Evolutionary conservation across 129 eudicot genomes (phyloP).

Genomic region (Flaveria bidentis): DNA sequence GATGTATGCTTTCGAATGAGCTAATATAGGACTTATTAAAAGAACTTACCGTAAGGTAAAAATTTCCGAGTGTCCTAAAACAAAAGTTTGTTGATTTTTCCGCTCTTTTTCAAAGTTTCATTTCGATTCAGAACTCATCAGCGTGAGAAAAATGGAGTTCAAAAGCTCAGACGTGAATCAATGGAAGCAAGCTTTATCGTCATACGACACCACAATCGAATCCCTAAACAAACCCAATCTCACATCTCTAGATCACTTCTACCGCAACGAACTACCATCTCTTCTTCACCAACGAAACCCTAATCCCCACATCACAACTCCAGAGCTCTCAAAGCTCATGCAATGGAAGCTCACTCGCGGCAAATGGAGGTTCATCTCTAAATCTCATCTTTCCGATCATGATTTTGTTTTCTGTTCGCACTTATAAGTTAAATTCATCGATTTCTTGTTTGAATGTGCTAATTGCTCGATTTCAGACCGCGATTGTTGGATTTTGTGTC

Average conservation of each 20-base stretch:
- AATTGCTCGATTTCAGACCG: constrained; percentile 42
- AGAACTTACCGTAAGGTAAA: no score
- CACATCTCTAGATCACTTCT: constrained; percentile 55
- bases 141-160: constrained; percentile 43
- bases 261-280: constrained; percentile 60
- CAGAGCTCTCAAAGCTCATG: constrained; percentile 79
- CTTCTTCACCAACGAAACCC: constrained; percentile 68
- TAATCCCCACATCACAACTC: constrained; percentile 64
- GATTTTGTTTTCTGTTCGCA: no score
- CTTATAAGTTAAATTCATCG: no score
- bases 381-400: not conserved
- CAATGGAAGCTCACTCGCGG: constrained; percentile 91
- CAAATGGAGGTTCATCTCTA: constrained; percentile 55
- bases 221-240: constrained; percentile 57
- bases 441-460: no score
- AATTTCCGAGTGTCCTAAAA: no score
- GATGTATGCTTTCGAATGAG: no score
- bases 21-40: no score
- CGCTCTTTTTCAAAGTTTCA: no score
- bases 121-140: no score
- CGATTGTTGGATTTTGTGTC: constrained; percentile 68
- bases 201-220: constrained; percentile 49
- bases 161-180: constrained; percentile 37
- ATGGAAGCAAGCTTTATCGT: constrained; percentile 62
- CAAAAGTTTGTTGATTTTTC: no score